These are phyloP conservation scores for Gomphus bonarii DNA, from an alignment of 1,284 basidiomycete species.

Conservation along the genomic window DNA sequence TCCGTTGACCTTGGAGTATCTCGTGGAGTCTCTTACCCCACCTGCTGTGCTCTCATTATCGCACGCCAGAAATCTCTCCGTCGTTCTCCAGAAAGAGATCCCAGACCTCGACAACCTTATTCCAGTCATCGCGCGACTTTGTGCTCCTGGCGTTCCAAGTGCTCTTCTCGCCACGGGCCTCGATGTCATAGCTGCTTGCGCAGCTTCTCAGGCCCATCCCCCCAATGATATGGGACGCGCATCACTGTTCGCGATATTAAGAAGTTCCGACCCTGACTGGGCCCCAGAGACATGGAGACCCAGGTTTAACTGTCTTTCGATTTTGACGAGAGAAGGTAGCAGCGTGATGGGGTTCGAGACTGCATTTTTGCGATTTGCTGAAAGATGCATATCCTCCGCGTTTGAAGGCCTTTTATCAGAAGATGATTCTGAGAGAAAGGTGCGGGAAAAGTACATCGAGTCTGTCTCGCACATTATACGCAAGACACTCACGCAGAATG, in stretches of 20 bases:
- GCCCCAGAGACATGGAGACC: constrained; percentile 55
- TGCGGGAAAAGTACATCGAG: constrained; percentile 53
- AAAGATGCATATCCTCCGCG: constrained; percentile 50
- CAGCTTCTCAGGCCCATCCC: constrained; percentile 36
- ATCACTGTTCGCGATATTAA: constrained; percentile 55
- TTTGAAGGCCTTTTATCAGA: constrained; percentile 24
- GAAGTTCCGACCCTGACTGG: constrained; percentile 38
- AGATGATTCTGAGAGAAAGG: constrained; percentile 36
- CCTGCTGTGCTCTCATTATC: constrained; percentile 46
- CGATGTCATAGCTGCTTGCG: constrained; percentile 59
- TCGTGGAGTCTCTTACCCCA: constrained; percentile 41
- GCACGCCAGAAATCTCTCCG: constrained; percentile 33
- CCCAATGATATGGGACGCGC: constrained; percentile 42
- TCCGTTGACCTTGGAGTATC: constrained; percentile 30
- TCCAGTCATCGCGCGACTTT: constrained; percentile 42
- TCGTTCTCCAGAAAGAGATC: constrained; percentile 31
- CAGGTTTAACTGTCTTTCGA: constrained; percentile 51
- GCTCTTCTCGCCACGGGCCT: constrained; percentile 54
- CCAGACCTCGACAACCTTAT: constrained; percentile 23
- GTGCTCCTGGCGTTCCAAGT: constrained; percentile 37
- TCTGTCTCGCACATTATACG: constrained; percentile 47
- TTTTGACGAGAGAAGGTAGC: constrained; percentile 45
- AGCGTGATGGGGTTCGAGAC: constrained; percentile 58
- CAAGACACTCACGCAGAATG: constrained; percentile 39
- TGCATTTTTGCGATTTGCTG: constrained; percentile 40